phyloP scores from a whole-genome alignment of 164 flowering plant genomes.

The Vitis cinerea region DNA sequence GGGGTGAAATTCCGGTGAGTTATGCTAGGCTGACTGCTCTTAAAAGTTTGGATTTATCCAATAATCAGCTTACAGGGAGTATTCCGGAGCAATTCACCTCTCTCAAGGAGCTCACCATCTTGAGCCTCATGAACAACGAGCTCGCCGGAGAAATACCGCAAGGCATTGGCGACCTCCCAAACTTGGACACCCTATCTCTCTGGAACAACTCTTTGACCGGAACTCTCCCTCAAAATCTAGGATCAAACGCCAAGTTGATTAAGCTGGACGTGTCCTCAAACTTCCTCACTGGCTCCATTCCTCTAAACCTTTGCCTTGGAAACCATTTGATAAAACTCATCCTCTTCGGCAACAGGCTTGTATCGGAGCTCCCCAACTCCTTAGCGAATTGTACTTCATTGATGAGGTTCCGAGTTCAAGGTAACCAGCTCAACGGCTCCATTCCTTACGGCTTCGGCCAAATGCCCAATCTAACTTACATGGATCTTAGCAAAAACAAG shows the following conservation, averaged over 20 bases:
- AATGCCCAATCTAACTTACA: constrained; percentile 52
- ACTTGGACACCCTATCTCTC: constrained; percentile 48
- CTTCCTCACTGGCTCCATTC: constrained; percentile 68
- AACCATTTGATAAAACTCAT: constrained; percentile 57
- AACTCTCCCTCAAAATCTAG: constrained; percentile 61
- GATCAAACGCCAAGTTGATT: constrained; percentile 50
- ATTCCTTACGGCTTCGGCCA: constrained; percentile 68
- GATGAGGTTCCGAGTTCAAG: constrained; percentile 52
- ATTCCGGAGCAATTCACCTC: constrained; percentile 48
- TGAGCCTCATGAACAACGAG: constrained; percentile 57
- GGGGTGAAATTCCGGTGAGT: constrained; percentile 66
- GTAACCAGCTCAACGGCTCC: constrained; percentile 64
- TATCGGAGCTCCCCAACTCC: constrained; percentile 39
- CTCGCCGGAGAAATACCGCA: constrained; percentile 68
- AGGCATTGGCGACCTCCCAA: constrained; percentile 63
- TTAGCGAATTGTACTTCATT: constrained; percentile 66
- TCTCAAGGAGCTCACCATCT: constrained; percentile 38
- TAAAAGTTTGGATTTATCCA: constrained; percentile 65
- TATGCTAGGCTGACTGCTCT: constrained; percentile 33
- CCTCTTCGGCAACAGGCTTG: constrained; percentile 70
- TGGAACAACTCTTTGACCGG: constrained; percentile 85
- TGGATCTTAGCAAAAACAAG: constrained; percentile 71
- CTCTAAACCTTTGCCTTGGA: constrained; percentile 64
- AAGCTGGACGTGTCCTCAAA: constrained; percentile 78
- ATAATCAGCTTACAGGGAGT: constrained; percentile 58